Evolutionary conservation across 495 filamentous ascomycete genomes (phyloP), one percentile per base, ranked within the genome.

Genomic region (Parathielavia appendiculata): DNA sequence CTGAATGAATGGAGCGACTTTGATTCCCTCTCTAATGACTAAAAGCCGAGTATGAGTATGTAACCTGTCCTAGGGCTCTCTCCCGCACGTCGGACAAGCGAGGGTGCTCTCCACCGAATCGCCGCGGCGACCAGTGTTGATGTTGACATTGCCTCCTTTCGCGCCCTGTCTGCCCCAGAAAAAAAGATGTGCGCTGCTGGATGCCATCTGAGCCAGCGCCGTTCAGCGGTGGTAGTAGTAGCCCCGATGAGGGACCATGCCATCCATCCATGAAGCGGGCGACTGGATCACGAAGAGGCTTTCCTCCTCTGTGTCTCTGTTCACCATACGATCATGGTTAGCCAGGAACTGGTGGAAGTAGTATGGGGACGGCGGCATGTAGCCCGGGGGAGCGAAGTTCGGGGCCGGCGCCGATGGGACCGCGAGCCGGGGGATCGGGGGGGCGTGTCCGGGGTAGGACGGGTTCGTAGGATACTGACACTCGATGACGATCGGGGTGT

Each of bases 311-410:
- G 30, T 2, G 19, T 30, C 55, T 57, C 16, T 14, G 6, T 2
- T 36, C 1, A 4, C 47, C 22, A 32, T n/a, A n/a, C 47, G 55
- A 44, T 51, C 47, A 7, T 57, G 39, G 55, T 57, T 57, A 57
- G 55, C 47, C 10, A 38, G 11, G 39, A 36, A 57, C 26, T 36
- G 55, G 30, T 35, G 9, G 23, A 26, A n/a, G 47, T 57, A 30
- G 47, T 51, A 26, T 17, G 23, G 16, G 14, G 45, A 38, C 12
- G 26, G 20, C 12, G 49, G 47, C 36, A 44, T 0, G 30, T 26
- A 34, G 11, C 13, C 14, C 5, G 17, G 47, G 47, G 39, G 5
- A 20, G 44, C 35, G 20, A 47, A 13, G 5, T 12, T 32, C 44
- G 47, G 23, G 47, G 1, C n/a, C n/a, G 36, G 23, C n/a, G 36